Base-by-base conservation (phyloP, 2,329 filamentous ascomycete species). In the Colletotrichum musae region DNA sequence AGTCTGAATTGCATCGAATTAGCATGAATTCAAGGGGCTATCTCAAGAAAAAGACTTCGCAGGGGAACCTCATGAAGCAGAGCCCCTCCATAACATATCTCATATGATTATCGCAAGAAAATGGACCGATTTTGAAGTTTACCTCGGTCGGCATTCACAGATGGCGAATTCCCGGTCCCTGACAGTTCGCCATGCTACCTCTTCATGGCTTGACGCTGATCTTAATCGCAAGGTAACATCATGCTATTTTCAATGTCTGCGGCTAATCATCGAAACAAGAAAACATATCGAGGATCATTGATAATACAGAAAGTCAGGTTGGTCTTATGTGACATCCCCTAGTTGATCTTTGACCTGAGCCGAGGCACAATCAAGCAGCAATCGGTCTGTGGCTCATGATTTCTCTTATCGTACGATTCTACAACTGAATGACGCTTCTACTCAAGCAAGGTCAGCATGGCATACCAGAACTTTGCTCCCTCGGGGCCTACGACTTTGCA, bases 91-190 rank as follows among this genome's bases (percentile, higher is more conserved):
- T 36, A 36, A 36, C 32, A 36, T 4, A 2, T 36, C 32, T 36
- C 32, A 36, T 36, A 36, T 10, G 32, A 36, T 36, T 2, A 36
- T 10, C 7, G 32, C 4, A 10, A 2, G 15, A 56, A 12, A 47
- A 41, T 12, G 13, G 21, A 48, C 12, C 21, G 5, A 28, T 18
- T 21, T 10, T 6, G 24, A 12, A 24, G 13, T 41, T 58, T 36
- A 36, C 51, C n/a, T 43, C 51, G 24, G 50, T 63, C 58, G 58
- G 58, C 58, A 57, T 63, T 13, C 41, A 56, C 2, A 43, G n/a
- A 2, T 36, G 1, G 16, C 28, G 9, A 24, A 36, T 36, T 13
- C 12, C 36, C 24, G 16, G 50, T 26, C 58, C 10, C 32, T 36
- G 43, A 45, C 24, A 67, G 45, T 45, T 61, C 41, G 24, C 48